Evolutionary conservation across 768 basidiomycete species (phyloP).

Genomic region (Hygrophoropsis aurantiaca): DNA sequence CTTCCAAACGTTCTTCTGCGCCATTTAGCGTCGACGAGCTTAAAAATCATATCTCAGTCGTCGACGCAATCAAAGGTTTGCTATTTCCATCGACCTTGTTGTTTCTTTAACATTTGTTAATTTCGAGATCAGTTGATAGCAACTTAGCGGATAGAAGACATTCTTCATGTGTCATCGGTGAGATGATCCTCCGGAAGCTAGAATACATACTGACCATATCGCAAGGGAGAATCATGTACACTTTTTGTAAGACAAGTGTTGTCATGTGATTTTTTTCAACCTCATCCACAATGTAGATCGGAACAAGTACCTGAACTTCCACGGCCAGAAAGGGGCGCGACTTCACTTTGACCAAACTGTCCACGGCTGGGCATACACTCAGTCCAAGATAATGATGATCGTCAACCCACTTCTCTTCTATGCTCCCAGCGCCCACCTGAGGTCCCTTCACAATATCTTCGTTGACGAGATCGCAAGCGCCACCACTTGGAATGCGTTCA

Average conservation of each 20-base stretch:
- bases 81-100: not conserved
- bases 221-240: constrained; percentile 31
- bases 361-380: constrained; percentile 20
- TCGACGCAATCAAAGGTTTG: constrained; percentile 24
- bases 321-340: constrained; percentile 45
- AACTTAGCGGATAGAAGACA: constrained; percentile 11
- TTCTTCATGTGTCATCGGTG: constrained; percentile 20
- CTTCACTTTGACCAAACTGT: constrained; percentile 35
- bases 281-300: constrained; percentile 20
- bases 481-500: constrained; percentile 43
- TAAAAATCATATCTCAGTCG: constrained; percentile 20
- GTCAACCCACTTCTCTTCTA: constrained; percentile 49
- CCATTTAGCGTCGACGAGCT: constrained; percentile 18
- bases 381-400: constrained; percentile 37
- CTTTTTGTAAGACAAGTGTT: constrained; percentile 23
- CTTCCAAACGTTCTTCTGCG: constrained; percentile 23
- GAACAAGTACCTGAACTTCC: constrained; percentile 40
- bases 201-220: constrained; percentile 2
- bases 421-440: constrained; percentile 47
- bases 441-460: constrained; percentile 46
- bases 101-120: constrained; percentile 5
- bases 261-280: not conserved
- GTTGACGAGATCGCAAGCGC: constrained; percentile 45
- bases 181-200: not conserved
- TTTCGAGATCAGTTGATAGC: constrained; percentile 8